phyloP scores from a whole-genome alignment of 2,329 filamentous ascomycete species.

The Neoascochyta sp. region DNA sequence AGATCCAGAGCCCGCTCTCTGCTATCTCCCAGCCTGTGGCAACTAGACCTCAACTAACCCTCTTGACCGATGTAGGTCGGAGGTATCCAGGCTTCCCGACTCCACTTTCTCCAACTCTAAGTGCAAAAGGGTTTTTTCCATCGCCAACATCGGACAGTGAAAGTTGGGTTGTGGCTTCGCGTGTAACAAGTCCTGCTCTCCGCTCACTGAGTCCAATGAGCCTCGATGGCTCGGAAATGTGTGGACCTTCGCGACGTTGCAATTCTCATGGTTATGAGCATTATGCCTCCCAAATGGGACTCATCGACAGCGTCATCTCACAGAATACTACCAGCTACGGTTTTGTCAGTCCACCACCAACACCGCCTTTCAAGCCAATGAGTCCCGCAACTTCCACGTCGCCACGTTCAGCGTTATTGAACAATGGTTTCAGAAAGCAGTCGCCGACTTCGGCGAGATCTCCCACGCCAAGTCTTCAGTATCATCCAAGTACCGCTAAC shows the following conservation, averaged over 20 bases:
- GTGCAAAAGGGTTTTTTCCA: constrained; percentile 27
- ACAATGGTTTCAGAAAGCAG: too few relatives aligned
- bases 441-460: too few relatives aligned
- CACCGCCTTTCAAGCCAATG: constrained; percentile 4
- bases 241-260: constrained; percentile 13
- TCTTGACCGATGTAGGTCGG: constrained; percentile 27
- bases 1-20: too few relatives aligned
- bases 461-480: too few relatives aligned
- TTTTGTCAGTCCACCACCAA: not conserved
- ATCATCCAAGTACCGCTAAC: too few relatives aligned
- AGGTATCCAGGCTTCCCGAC: constrained; percentile 33
- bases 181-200: constrained; percentile 8
- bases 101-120: constrained; percentile 27
- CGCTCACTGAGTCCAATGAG: constrained; percentile 22
- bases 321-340: not conserved
- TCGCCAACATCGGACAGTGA: constrained; percentile 22
- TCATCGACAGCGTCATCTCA: constrained; percentile 14
- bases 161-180: constrained; percentile 10
- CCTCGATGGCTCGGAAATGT: constrained; percentile 24
- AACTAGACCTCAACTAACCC: constrained; percentile 14
- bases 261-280: constrained; percentile 13
- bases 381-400: constrained; percentile 17
- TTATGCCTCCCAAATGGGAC: constrained; percentile 10
- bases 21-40: constrained; percentile 3
- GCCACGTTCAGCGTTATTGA: constrained; percentile 28